phyloP scores from a whole-genome alignment of 2,329 filamentous ascomycete genomes.

The Cladophialophora psammophila region DNA sequence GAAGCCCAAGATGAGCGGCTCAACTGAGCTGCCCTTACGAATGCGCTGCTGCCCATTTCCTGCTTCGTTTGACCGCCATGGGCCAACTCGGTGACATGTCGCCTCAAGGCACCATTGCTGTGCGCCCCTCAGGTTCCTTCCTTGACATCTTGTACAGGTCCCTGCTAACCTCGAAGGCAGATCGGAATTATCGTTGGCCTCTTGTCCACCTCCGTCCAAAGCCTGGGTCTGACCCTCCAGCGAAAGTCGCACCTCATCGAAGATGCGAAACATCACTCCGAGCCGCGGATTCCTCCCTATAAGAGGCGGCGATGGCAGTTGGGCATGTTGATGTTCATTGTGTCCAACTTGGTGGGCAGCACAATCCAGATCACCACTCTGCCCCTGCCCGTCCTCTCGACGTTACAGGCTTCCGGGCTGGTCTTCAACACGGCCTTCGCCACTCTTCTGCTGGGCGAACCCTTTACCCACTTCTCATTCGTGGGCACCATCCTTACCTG shows the following conservation, averaged over 20 bases:
- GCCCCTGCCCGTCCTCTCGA: constrained; percentile 91
- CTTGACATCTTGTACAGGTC: neutral
- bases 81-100: constrained; percentile 77
- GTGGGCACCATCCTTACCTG: constrained; percentile 89
- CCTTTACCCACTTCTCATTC: constrained; percentile 93
- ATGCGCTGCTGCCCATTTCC: constrained; percentile 25
- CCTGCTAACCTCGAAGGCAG: constrained; percentile 55
- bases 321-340: constrained; percentile 96
- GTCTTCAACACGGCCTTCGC: constrained; percentile 99
- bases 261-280: constrained; percentile 84
- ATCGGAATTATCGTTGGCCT: constrained; percentile 93
- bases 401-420: constrained; percentile 90
- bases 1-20: constrained; percentile 31
- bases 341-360: constrained; percentile 92
- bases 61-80: constrained; percentile 56
- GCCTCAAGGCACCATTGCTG: constrained; percentile 77
- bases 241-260: constrained; percentile 98
- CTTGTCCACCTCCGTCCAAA: constrained; percentile 92
- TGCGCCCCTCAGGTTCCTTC: constrained; percentile 52
- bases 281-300: constrained; percentile 84
- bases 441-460: constrained; percentile 87
- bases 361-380: constrained; percentile 97
- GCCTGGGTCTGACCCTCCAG: constrained; percentile 91
- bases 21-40: constrained; percentile 22
- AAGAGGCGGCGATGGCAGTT: constrained; percentile 90